Percentiles rank a stretch among this genome's conserved stretches.
phyloP scores from a whole-genome alignment of 768 basidiomycete species.

The Tylopilus vinaceipallidus region DNA sequence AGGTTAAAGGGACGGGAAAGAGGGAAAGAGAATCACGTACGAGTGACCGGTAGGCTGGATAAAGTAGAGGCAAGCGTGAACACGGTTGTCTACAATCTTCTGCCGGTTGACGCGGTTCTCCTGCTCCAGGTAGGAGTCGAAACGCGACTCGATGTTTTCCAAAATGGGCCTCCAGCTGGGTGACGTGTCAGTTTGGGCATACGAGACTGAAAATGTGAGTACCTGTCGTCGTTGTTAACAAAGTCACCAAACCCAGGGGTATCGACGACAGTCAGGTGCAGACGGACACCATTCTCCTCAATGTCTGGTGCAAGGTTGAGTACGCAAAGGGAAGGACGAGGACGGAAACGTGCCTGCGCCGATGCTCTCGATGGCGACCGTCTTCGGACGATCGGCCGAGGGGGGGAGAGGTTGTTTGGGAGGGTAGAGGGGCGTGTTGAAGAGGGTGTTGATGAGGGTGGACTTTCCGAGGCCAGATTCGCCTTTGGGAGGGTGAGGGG shows the following conservation, averaged over 20 bases:
- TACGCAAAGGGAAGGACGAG: neutral
- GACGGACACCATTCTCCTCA: constrained; percentile 95
- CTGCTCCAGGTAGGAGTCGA: constrained; percentile 96
- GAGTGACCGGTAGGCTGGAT: constrained; percentile 98
- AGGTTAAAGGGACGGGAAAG: neutral
- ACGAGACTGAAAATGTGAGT: constrained; percentile 22
- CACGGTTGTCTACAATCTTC: constrained; percentile 94
- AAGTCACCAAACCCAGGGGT: constrained; percentile 99
- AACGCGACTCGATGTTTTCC: constrained; percentile 97
- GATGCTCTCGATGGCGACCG: constrained; percentile 97
- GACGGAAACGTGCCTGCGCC: constrained; percentile 70
- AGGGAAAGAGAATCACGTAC: constrained; percentile 44
- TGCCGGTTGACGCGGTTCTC: constrained; percentile 96
- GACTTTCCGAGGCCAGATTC: constrained; percentile 99
- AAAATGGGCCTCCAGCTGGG: constrained; percentile 96
- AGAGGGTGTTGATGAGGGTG: constrained; percentile 97
- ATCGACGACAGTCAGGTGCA: constrained; percentile 98
- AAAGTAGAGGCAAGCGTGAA: constrained; percentile 99
- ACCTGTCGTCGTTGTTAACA: constrained; percentile 99
- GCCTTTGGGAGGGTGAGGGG: constrained; percentile 46
- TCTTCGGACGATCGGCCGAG: constrained; percentile 83
- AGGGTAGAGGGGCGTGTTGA: constrained; percentile 94
- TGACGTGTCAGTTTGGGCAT: constrained; percentile 17
- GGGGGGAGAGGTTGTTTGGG: constrained; percentile 83
- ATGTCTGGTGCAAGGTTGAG: constrained; percentile 66